Percentiles rank a stretch among this genome's conserved stretches.
Conservation (phyloP, 2,329 filamentous ascomycete species). For the Pseudogymnoascus sp. region DNA sequence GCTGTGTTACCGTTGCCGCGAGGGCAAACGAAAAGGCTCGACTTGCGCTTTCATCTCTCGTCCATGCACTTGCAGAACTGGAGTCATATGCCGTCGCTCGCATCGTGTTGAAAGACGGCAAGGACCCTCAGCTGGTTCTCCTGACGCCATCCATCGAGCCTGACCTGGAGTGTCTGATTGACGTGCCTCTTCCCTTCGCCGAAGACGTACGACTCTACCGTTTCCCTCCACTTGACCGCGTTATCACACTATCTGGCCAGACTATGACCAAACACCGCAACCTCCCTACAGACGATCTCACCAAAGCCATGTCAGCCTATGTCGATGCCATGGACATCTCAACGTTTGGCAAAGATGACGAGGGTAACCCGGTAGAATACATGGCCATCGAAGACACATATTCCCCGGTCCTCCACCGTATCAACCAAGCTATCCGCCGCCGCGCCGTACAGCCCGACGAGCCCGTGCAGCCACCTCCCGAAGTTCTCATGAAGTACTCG, state of each 20-base stretch:
- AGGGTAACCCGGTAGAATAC: slow-evolving; percentile 61
- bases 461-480: slow-evolving; percentile 51
- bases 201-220: slow-evolving; percentile 87
- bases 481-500: slow-evolving; percentile 64
- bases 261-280: slow-evolving; percentile 74
- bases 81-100: slow-evolving; percentile 81
- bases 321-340: slow-evolving; percentile 90
- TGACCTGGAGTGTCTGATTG: slow-evolving; percentile 77
- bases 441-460: slow-evolving; percentile 68
- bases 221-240: slow-evolving; percentile 81
- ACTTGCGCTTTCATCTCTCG: slow-evolving; percentile 78
- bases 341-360: slow-evolving; percentile 60
- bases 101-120: slow-evolving; percentile 75
- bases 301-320: slow-evolving; percentile 78
- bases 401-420: slow-evolving; percentile 77
- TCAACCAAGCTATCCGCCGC: slow-evolving; percentile 76
- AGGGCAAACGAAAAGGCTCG: slow-evolving; percentile 73
- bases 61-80: slow-evolving; percentile 77
- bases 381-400: slow-evolving; percentile 73
- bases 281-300: slow-evolving; percentile 66
- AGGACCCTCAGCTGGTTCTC: slow-evolving; percentile 67
- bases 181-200: slow-evolving; percentile 83
- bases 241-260: slow-evolving; percentile 80
- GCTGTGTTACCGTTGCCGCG: slow-evolving; percentile 68
- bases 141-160: slow-evolving; percentile 72